A percentile compares a stretch with the other conserved stretches of the same genome.
Evolutionary conservation across 768 basidiomycete species (phyloP).

Genomic region (Leccinum pellstonianum): DNA sequence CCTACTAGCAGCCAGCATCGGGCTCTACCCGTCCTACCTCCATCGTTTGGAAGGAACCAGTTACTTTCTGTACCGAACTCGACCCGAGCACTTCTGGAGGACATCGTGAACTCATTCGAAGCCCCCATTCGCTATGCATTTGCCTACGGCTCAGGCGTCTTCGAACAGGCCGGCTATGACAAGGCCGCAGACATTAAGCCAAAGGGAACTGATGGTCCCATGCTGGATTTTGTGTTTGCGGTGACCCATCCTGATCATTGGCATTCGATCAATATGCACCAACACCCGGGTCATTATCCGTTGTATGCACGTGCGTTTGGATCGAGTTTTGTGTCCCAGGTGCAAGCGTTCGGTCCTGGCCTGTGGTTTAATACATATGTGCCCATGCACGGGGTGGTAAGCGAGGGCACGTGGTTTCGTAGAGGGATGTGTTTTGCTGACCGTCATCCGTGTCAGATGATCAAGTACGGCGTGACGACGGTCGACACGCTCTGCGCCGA

Average conservation of each 20-base stretch:
- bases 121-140: constrained; percentile 96
- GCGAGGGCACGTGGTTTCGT: constrained; percentile 32
- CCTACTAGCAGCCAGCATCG: constrained; percentile 26
- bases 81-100: constrained; percentile 76
- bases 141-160: constrained; percentile 96
- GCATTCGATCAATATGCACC: constrained; percentile 93
- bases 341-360: constrained; percentile 78
- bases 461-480: constrained; percentile 97
- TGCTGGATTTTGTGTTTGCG: constrained; percentile 97
- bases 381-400: constrained; percentile 77
- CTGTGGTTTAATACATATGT: constrained; percentile 97
- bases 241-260: constrained; percentile 92
- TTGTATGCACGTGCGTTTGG: constrained; percentile 84
- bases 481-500: constrained; percentile 88
- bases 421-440: background rate
- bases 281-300: constrained; percentile 90
- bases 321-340: constrained; percentile 71
- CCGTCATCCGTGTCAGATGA: constrained; percentile 48
- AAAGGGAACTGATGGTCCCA: constrained; percentile 50
- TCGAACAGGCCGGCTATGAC: constrained; percentile 83
- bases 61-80: constrained; percentile 75
- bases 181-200: constrained; percentile 24
- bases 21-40: constrained; percentile 55
- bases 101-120: constrained; percentile 76
- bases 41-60: constrained; percentile 79